Evolutionary conservation across 2,329 filamentous ascomycete species (phyloP), one percentile per base, ranked within the genome.

Genomic region (Ascochyta rabiei): DNA sequence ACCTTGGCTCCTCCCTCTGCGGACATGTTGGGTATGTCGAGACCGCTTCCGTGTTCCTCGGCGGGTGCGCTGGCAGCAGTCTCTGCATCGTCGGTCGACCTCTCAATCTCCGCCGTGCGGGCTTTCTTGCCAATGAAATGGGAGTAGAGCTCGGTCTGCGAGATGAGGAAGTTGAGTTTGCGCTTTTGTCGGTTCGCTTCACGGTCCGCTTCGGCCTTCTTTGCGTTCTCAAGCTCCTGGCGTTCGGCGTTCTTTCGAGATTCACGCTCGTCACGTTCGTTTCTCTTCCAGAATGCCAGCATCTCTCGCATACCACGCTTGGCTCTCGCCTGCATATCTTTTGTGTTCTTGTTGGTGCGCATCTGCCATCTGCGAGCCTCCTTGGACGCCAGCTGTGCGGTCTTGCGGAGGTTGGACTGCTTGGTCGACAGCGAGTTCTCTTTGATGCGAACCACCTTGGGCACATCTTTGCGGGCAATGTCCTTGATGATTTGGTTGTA

Each of bases 121-220:
- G 98, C 96, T 82, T 99, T 99, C 80, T 96, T 96, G 75, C 95
- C 93, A 68, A 99, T 97, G 77, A 99, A 99, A 82, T 99, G 95
- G 37, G 93, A 98, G 81, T 99, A 99, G 45, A 99, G 84, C 75
- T 99, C 95, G 0, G 95, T 99, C 79, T 99, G 95, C 1, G 93
- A 97, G 75, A 99, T 99, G 61, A 99, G 84, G 83, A 99, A 99
- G 79, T 99, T 98, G 74, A 99, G 90, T 81, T 99, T 99, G 69
- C 95, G 88, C 85, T 96, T 96, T 79, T 99, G 95, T 61, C 95
- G 86, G 66, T 96, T 96, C 15, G 95, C 92, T 84, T 99, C 95
- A 62, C 96, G 92, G 68, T 98, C 95, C 5, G 95, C 95, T 80
- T 99, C 95, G 56, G 93, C 93, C 78, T 93, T 96, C 77, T 95